A percentile compares a stretch with the other conserved stretches of the same genome.
phyloP scores from a whole-genome alignment of 306 rosid genomes.

The Lablab purpureus region DNA sequence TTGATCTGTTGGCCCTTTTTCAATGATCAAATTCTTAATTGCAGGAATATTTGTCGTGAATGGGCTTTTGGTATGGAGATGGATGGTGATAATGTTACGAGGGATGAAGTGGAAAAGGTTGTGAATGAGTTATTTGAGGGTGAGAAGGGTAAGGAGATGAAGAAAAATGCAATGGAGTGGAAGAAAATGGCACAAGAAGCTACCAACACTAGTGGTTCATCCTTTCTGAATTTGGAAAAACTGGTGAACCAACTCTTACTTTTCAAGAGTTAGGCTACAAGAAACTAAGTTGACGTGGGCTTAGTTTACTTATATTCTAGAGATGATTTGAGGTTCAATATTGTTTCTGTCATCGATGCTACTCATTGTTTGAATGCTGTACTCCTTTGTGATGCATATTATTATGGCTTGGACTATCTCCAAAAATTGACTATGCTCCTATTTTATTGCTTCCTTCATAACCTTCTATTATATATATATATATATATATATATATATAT shows the following conservation, averaged over 20 bases:
- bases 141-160: slow-evolving; percentile 57
- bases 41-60: slow-evolving; percentile 47
- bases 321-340: slow-evolving; percentile 6
- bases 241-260: slow-evolving; percentile 42
- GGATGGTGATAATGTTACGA: slow-evolving; percentile 50
- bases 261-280: slow-evolving; percentile 11
- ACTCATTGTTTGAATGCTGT: background rate
- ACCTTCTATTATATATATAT: no score
- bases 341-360: background rate
- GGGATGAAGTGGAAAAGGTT: slow-evolving; percentile 55
- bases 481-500: no score
- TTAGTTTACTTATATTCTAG: background rate
- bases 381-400: background rate
- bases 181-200: slow-evolving; percentile 51
- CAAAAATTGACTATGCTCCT: no score
- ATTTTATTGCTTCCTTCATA: no score
- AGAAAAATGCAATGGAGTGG: slow-evolving; percentile 46
- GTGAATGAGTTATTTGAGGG: slow-evolving; percentile 59
- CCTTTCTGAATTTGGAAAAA: slow-evolving; percentile 50
- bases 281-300: background rate
- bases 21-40: slow-evolving; percentile 49
- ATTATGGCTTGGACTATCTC: background rate
- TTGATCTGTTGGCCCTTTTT: slow-evolving; percentile 56
- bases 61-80: slow-evolving; percentile 61
- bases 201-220: slow-evolving; percentile 42